Conservation (phyloP, 192 early-diverging fungal genomes). For the Dispira parvispora region DNA sequence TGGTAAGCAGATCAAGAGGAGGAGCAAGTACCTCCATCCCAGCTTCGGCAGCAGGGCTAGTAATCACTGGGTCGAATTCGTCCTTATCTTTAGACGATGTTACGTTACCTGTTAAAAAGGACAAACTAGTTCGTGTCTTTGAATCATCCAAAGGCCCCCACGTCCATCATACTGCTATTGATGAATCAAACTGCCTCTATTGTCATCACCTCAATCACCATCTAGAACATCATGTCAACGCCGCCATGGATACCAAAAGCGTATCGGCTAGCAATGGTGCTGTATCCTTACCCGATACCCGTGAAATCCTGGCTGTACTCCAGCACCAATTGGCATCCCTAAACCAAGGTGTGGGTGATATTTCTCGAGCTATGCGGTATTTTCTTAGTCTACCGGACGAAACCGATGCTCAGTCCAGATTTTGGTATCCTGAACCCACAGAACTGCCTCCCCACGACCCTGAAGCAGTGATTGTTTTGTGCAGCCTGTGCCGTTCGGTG, state of each 20-base stretch:
- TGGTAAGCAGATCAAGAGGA: too few relatives aligned
- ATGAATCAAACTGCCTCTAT: background rate
- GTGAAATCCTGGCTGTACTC: background rate
- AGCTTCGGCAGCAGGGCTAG: too few relatives aligned
- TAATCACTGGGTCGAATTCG: too few relatives aligned
- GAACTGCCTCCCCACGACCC: background rate
- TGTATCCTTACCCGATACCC: background rate
- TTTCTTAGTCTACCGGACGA: background rate
- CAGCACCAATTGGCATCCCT: background rate
- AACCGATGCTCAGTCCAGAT: background rate
- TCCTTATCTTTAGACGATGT: too few relatives aligned
- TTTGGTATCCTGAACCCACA: slow-evolving; percentile 7
- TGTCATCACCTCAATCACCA: background rate
- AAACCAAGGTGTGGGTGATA: slow-evolving; percentile 2
- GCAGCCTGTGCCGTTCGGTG: slow-evolving; percentile 2
- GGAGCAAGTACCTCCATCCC: too few relatives aligned
- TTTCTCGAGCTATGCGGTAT: background rate
- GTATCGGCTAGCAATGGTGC: background rate
- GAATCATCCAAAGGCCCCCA: background rate
- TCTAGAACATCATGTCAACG: background rate
- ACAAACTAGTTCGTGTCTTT: background rate
- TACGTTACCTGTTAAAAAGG: background rate
- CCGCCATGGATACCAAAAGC: too few relatives aligned
- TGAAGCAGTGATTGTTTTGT: background rate
- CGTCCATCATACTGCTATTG: background rate